These are phyloP conservation scores for Phlyctochytrium bullatum DNA, from an alignment of 192 early-diverging fungal genomes.

Conservation along the genomic window DNA sequence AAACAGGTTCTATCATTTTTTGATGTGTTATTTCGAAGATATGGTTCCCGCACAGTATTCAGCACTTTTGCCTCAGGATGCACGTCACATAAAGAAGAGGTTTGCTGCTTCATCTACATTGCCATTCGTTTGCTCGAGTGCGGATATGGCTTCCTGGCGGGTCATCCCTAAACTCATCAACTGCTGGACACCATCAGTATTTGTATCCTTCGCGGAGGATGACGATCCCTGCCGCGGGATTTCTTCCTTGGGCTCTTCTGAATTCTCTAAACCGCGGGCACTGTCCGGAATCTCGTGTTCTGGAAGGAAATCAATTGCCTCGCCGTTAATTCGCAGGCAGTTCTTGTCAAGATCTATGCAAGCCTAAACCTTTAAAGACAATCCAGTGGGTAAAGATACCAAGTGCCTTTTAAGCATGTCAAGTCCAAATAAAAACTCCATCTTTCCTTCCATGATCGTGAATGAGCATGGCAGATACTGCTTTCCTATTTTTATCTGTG, in stretches of 20 bases:
- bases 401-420: slow-evolving; percentile 94
- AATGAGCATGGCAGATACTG: slow-evolving; percentile 84
- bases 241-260: not conserved
- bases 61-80: too few species aligned
- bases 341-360: slow-evolving; percentile 88
- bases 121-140: slow-evolving; percentile 76
- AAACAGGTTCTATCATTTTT: too few species aligned
- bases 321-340: slow-evolving; percentile 73
- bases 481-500: slow-evolving; percentile 78
- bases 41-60: too few species aligned
- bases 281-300: slow-evolving; percentile 90
- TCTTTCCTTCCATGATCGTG: slow-evolving; percentile 89
- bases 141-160: slow-evolving; percentile 74
- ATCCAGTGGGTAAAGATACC: slow-evolving; percentile 31
- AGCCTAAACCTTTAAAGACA: slow-evolving; percentile 51
- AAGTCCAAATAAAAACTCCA: slow-evolving; percentile 89
- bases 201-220: slow-evolving; percentile 18
- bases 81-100: slow-evolving; percentile 75
- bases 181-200: slow-evolving; percentile 55
- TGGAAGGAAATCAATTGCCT: slow-evolving; percentile 79
- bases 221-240: too few species aligned
- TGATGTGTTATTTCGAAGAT: too few species aligned
- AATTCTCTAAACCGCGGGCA: slow-evolving; percentile 26
- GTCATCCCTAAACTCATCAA: slow-evolving; percentile 76
- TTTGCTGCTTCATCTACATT: slow-evolving; percentile 85